Conservation (phyloP, 2,329 filamentous ascomycete genomes). For the Torrubiella hemipterigena region DNA sequence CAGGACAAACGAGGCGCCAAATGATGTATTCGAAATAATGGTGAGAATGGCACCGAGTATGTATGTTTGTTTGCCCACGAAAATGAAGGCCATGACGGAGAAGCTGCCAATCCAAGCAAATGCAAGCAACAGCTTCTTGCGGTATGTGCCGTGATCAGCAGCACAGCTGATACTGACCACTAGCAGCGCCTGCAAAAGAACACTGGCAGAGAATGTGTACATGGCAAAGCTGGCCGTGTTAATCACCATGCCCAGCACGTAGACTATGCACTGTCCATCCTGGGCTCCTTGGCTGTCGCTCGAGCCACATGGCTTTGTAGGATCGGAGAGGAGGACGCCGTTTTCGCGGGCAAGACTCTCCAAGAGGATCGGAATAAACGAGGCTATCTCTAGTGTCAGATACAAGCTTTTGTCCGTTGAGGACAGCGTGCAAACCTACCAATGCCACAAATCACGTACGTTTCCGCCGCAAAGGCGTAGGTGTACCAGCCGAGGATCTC, state of each 20-base stretch:
- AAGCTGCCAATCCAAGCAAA: constrained; percentile 76
- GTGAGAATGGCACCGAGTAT: constrained; percentile 72
- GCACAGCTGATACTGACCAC: constrained; percentile 96
- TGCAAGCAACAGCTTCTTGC: constrained; percentile 74
- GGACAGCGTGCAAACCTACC: constrained; percentile 40
- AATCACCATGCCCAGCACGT: constrained; percentile 71
- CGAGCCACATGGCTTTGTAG: constrained; percentile 59
- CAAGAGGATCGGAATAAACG: constrained; percentile 90
- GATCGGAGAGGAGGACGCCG: constrained; percentile 74
- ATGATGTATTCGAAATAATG: constrained; percentile 84
- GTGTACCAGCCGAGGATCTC: constrained; percentile 93
- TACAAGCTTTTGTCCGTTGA: not conserved
- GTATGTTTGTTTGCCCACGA: constrained; percentile 63
- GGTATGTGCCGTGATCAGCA: constrained; percentile 84
- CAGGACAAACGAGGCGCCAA: constrained; percentile 89
- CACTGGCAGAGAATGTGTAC: constrained; percentile 94
- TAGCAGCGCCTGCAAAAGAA: constrained; percentile 75
- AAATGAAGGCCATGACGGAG: constrained; percentile 80
- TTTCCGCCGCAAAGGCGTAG: constrained; percentile 92
- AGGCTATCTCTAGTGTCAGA: constrained; percentile 39
- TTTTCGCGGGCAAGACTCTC: constrained; percentile 89
- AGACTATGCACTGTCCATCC: constrained; percentile 66
- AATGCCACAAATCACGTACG: constrained; percentile 73
- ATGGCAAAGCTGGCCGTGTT: constrained; percentile 96
- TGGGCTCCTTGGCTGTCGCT: constrained; percentile 41